A percentile compares a stretch with the other conserved stretches of the same genome.
These are phyloP conservation scores for Isabelozyma heimii DNA, from an alignment of 805 yeast genomes.

Conservation along the genomic window DNA sequence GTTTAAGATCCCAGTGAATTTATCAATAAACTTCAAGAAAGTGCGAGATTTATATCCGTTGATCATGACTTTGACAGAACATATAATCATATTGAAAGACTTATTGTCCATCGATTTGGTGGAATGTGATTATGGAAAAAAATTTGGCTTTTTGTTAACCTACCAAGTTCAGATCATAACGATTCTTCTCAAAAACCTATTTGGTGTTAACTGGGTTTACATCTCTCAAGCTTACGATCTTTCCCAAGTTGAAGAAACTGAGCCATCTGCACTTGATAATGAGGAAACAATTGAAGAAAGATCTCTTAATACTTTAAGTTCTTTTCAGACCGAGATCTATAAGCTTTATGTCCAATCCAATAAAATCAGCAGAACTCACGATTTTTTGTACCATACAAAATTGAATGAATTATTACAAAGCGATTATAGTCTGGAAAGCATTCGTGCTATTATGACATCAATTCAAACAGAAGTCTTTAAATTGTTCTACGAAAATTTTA, in stretches of 20 bases:
- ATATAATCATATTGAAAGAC: constrained; percentile 39
- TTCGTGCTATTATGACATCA: constrained; percentile 8
- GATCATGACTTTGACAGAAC: constrained; percentile 53
- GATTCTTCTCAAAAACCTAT: constrained; percentile 28
- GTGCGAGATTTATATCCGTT: constrained; percentile 55
- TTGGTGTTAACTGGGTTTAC: constrained; percentile 51
- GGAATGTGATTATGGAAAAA: constrained; percentile 34
- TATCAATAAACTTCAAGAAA: constrained; percentile 46
- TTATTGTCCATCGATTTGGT: constrained; percentile 17
- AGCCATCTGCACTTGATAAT: constrained; percentile 11
- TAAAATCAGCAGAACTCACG: constrained; percentile 13
- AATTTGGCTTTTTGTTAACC: constrained; percentile 40
- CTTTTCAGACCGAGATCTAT: constrained; percentile 21
- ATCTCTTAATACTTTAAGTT: constrained; percentile 17
- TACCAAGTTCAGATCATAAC: constrained; percentile 31
- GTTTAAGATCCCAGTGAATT: constrained; percentile 54
- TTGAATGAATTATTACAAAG: constrained; percentile 12
- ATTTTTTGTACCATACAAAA: constrained; percentile 8
- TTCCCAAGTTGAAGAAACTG: constrained; percentile 23
- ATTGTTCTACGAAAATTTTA: constrained; percentile 14
- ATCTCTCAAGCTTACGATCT: constrained; percentile 50
- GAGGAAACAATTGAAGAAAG: constrained; percentile 25
- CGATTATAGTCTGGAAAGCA: constrained; percentile 8
- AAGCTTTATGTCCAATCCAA: constrained; percentile 15
- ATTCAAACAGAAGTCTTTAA: constrained; percentile 13